Evolutionary conservation across 1,139 yeast genomes (phyloP).

Genomic region (Suhomyces anneliseae): DNA sequence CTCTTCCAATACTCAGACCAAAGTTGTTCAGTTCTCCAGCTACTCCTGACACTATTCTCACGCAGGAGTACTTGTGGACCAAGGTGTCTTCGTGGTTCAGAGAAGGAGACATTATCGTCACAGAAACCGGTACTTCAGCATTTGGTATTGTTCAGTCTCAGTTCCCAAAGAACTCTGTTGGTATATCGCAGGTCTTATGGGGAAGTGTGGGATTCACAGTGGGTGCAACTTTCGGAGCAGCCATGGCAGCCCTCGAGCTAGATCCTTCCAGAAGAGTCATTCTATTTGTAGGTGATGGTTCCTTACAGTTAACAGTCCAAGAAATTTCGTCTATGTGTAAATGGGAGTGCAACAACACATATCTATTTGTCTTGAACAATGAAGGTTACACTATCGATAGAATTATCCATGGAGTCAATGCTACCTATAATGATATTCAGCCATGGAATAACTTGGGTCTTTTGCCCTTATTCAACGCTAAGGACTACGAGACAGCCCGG

Average conservation of each 20-base stretch:
- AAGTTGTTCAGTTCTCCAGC: constrained; percentile 23
- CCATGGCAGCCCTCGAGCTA: constrained; percentile 59
- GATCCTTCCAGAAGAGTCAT: constrained; percentile 36
- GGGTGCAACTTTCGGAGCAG: constrained; percentile 84
- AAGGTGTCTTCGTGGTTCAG: constrained; percentile 70
- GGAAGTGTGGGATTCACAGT: constrained; percentile 89
- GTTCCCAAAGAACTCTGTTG: constrained; percentile 71
- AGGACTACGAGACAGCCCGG: constrained; percentile 26
- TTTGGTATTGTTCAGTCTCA: constrained; percentile 80
- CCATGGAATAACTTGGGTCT: constrained; percentile 39
- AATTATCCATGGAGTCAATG: constrained; percentile 38
- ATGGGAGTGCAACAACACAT: constrained; percentile 21
- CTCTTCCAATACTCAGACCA: constrained; percentile 13
- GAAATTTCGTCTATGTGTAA: constrained; percentile 42
- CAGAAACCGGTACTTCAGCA: constrained; percentile 90
- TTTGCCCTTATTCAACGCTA: constrained; percentile 32
- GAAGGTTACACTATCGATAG: constrained; percentile 43
- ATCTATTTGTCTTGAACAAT: constrained; percentile 40
- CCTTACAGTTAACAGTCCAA: constrained; percentile 45
- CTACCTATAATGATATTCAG: constrained; percentile 39
- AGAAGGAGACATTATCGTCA: constrained; percentile 77
- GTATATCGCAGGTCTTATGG: constrained; percentile 88
- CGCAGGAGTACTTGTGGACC: constrained; percentile 84
- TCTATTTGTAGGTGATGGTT: constrained; percentile 44
- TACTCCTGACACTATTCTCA: constrained; percentile 34